These are phyloP conservation scores for Boletus tylopilopsis DNA, from an alignment of 768 basidiomycete genomes.

Conservation along the genomic window DNA sequence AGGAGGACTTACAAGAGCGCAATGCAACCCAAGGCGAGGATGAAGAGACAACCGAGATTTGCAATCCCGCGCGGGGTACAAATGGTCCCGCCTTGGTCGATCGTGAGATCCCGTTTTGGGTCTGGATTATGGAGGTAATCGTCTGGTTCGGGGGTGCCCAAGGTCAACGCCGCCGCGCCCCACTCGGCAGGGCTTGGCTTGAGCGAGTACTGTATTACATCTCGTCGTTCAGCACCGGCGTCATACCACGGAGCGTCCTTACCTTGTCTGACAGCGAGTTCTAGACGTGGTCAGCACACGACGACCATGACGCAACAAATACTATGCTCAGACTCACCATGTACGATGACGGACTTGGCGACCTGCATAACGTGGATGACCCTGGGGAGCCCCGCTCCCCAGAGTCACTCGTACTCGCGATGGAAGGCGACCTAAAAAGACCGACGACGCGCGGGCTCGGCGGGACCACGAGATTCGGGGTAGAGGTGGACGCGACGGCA, in stretches of 20 bases:
- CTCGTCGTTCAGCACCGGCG: neutral
- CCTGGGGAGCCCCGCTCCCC: slow-evolving; percentile 14
- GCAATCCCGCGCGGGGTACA: slow-evolving; percentile 59
- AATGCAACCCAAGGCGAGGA: slow-evolving; percentile 48
- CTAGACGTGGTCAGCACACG: slow-evolving; percentile 9
- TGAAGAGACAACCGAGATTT: slow-evolving; percentile 63
- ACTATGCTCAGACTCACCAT: slow-evolving; percentile 15
- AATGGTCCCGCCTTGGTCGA: slow-evolving; percentile 55
- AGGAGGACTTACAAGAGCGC: slow-evolving; percentile 50
- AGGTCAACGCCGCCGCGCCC: slow-evolving; percentile 44
- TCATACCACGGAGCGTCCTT: neutral
- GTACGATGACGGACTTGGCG: slow-evolving; percentile 28
- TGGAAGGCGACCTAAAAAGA: slow-evolving; percentile 19
- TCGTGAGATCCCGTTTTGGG: slow-evolving; percentile 48
- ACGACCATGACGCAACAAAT: neutral
- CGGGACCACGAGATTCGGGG: slow-evolving; percentile 16
- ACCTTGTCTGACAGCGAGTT: slow-evolving; percentile 29
- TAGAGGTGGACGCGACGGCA: slow-evolving; percentile 24
- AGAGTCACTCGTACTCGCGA: slow-evolving; percentile 14
- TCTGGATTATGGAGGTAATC: slow-evolving; percentile 66
- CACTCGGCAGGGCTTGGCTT: slow-evolving; percentile 43
- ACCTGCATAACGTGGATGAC: slow-evolving; percentile 13
- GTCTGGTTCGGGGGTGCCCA: slow-evolving; percentile 51
- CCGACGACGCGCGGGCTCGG: slow-evolving; percentile 12
- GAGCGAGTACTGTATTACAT: slow-evolving; percentile 39